These are phyloP conservation scores for Xylaria sp. DNA, from an alignment of 2,329 filamentous ascomycete genomes.

Conservation along the genomic window DNA sequence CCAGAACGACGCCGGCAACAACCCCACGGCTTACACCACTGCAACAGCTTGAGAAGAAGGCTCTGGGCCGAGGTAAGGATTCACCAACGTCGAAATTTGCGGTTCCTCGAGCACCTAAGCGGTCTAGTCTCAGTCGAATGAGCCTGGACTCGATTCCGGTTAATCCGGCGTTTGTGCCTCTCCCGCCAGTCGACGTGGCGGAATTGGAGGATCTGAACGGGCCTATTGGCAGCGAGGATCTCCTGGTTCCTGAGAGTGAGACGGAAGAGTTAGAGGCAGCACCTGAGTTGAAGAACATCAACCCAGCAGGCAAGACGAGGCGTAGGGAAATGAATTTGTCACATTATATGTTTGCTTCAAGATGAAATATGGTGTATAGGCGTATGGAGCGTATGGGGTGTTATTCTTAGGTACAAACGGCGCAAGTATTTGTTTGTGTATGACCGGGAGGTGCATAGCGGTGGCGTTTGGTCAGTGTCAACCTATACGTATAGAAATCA, in stretches of 20 bases:
- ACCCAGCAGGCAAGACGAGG: slow-evolving; percentile 23
- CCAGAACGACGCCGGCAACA: slow-evolving; percentile 50
- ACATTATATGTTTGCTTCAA: slow-evolving; percentile 50
- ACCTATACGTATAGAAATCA: not conserved
- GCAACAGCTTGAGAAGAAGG: slow-evolving; percentile 58
- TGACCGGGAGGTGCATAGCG: slow-evolving; percentile 12
- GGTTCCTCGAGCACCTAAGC: slow-evolving; percentile 31
- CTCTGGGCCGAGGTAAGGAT: slow-evolving; percentile 44
- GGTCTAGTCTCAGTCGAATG: slow-evolving; percentile 33
- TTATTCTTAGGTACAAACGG: not conserved
- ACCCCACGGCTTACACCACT: slow-evolving; percentile 55
- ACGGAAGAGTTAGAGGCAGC: slow-evolving; percentile 35
- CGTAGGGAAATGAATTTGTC: slow-evolving; percentile 53
- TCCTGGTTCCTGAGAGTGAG: slow-evolving; percentile 59
- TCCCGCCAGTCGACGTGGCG: slow-evolving; percentile 59
- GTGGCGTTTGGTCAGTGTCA: slow-evolving; percentile 19
- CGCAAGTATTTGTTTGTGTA: slow-evolving; percentile 6
- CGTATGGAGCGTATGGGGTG: too few relatives aligned
- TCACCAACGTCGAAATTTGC: slow-evolving; percentile 35
- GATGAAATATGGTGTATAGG: slow-evolving; percentile 10
- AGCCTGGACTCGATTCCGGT: slow-evolving; percentile 48
- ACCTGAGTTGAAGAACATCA: slow-evolving; percentile 34
- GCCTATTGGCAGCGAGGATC: slow-evolving; percentile 60
- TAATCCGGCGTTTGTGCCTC: slow-evolving; percentile 60
- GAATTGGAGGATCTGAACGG: slow-evolving; percentile 59